These are phyloP conservation scores for Phytophthora syringae DNA, from an alignment of 352 stramenopile species.

Conservation along the genomic window DNA sequence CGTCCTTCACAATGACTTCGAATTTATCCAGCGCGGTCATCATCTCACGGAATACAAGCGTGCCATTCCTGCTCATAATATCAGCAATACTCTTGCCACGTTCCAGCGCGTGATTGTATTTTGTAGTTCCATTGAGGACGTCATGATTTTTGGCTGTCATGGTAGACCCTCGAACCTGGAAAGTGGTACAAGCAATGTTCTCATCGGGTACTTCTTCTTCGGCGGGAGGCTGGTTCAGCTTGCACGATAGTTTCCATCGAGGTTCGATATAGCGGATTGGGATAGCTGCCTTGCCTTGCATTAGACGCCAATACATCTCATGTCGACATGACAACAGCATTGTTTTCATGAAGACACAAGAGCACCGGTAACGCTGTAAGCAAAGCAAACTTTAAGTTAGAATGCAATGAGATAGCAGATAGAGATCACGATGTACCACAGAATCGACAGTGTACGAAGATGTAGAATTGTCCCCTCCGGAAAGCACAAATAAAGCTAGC, in stretches of 20 bases:
- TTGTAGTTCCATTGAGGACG: slow-evolving; percentile 3
- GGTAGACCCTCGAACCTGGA: slow-evolving; percentile 6
- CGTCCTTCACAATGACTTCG: slow-evolving; percentile 11
- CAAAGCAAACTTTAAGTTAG: neutral
- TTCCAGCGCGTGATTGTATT: slow-evolving; percentile 4
- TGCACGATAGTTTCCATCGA: slow-evolving; percentile 2
- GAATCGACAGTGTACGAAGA: neutral
- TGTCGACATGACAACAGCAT: slow-evolving; percentile 16
- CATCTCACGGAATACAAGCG: slow-evolving; percentile 2
- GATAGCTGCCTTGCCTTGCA: neutral
- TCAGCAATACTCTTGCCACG: slow-evolving; percentile 10
- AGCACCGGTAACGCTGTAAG: slow-evolving; percentile 3
- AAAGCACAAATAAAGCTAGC: neutral
- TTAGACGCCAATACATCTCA: slow-evolving; percentile 20
- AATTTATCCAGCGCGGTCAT: slow-evolving; percentile 13
- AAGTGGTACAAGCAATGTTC: slow-evolving; percentile 1
- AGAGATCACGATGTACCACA: neutral
- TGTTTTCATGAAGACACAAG: slow-evolving; percentile 13
- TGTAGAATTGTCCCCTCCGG: no score
- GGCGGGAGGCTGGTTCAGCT: slow-evolving; percentile 4
- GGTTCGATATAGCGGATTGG: slow-evolving; percentile 2
- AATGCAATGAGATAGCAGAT: neutral
- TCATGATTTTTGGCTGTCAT: neutral
- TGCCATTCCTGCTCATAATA: slow-evolving; percentile 15
- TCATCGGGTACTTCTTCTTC: slow-evolving; percentile 6